Conservation (phyloP, 2,329 filamentous ascomycete species). For the Alternaria sp. region DNA sequence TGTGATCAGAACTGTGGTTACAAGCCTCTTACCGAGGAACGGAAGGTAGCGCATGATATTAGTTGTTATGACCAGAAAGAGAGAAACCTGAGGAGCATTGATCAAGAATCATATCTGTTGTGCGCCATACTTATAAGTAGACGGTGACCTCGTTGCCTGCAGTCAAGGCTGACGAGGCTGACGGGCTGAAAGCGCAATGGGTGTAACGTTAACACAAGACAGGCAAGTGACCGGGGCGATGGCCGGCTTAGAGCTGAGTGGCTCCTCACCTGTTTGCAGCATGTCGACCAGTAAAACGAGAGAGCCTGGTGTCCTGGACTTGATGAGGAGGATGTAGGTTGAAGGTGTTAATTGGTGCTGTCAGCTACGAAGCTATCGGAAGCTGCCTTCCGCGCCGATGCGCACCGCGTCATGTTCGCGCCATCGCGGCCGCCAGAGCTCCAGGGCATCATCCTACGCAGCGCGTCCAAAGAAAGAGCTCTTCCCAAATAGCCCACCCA, state of each 20-base stretch:
- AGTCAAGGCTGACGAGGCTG: constrained; percentile 12
- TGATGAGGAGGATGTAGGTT: not conserved
- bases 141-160: constrained; percentile 3
- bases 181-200: constrained; percentile 1
- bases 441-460: not conserved
- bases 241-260: not conserved
- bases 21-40: constrained; percentile 3
- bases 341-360: not conserved
- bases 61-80: not conserved
- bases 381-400: not conserved
- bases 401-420: not conserved
- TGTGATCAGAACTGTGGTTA: not conserved
- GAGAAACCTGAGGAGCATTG: not conserved
- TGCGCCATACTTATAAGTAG: constrained; percentile 2
- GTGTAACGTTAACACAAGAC: constrained; percentile 3
- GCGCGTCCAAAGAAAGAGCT: constrained; percentile 10
- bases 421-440: not conserved
- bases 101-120: not conserved
- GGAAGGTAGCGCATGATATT: constrained; percentile 8
- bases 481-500: constrained; percentile 18
- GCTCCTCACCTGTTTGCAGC: not conserved
- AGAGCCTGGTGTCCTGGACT: not conserved
- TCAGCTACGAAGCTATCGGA: not conserved
- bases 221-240: not conserved
- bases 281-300: not conserved